Conservation (phyloP, 805 yeast species). For the Candida tibetensis region DNA sequence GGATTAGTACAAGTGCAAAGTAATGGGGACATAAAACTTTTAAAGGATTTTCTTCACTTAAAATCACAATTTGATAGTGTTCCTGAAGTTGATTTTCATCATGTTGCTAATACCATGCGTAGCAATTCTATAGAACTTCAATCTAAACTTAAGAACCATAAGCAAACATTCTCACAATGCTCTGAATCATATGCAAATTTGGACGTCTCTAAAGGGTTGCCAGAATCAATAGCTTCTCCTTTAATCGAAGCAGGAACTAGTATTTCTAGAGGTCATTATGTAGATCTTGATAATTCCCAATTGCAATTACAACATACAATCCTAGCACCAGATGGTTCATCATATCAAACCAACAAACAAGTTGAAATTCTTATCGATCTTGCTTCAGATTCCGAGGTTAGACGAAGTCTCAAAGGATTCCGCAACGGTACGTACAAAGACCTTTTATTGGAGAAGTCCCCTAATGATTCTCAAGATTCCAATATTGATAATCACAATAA, state of each 20-base stretch:
- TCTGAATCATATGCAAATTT: conserved; percentile 31
- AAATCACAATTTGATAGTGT: conserved; percentile 43
- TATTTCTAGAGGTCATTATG: conserved; percentile 47
- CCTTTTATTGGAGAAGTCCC: conserved; percentile 25
- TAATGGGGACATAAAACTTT: conserved; percentile 41
- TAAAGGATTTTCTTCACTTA: conserved; percentile 44
- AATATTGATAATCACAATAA: background rate
- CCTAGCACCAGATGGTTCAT: conserved; percentile 41
- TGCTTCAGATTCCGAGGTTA: conserved; percentile 17
- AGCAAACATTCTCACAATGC: conserved; percentile 28
- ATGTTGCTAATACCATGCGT: conserved; percentile 23
- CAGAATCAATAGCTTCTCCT: conserved; percentile 39
- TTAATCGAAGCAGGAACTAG: conserved; percentile 51
- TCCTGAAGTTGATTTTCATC: conserved; percentile 22
- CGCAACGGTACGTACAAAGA: conserved; percentile 44
- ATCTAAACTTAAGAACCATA: conserved; percentile 15
- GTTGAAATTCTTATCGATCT: conserved; percentile 17
- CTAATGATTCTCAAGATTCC: conserved; percentile 1
- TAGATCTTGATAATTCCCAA: conserved; percentile 43
- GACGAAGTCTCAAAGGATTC: conserved; percentile 17
- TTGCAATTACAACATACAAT: conserved; percentile 43
- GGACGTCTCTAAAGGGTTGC: conserved; percentile 44
- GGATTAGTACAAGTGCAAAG: conserved; percentile 59
- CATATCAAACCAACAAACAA: conserved; percentile 23
- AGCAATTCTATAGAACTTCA: conserved; percentile 22